Conservation (phyloP, 2,329 filamentous ascomycete genomes). For the Monosporascus sp. region DNA sequence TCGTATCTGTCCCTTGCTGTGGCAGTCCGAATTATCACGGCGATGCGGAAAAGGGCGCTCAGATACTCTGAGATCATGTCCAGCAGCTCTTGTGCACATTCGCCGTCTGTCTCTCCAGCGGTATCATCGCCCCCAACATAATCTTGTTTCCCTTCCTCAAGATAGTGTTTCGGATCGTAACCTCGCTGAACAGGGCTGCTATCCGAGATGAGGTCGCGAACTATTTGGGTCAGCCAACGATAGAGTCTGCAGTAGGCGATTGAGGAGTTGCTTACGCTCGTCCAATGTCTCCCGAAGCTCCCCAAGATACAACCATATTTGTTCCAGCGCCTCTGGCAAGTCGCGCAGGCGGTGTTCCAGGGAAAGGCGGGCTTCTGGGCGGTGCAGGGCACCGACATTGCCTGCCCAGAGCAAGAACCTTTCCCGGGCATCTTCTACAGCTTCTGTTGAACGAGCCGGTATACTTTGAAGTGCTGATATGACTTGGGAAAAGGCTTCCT, state of each 20-base stretch:
- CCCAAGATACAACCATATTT: constrained; percentile 2
- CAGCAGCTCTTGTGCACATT: too few relatives aligned
- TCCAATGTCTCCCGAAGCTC: constrained; percentile 6
- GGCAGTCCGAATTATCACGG: constrained; percentile 7
- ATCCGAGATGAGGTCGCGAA: too few relatives aligned
- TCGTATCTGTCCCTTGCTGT: constrained; percentile 7
- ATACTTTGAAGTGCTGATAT: too few relatives aligned
- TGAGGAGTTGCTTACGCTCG: constrained; percentile 4
- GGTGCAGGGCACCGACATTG: constrained; percentile 4
- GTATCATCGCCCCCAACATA: too few relatives aligned
- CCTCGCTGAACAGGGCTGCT: too few relatives aligned
- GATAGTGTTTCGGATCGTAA: too few relatives aligned
- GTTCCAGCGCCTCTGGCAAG: constrained; percentile 1
- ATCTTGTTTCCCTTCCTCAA: too few relatives aligned
- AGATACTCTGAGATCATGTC: too few relatives aligned
- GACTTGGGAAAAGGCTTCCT: too few relatives aligned
- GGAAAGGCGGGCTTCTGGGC: constrained; percentile 1
- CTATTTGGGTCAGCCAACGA: too few relatives aligned
- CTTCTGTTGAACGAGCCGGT: not conserved
- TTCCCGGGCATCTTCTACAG: constrained; percentile 3
- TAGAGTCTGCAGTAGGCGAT: too few relatives aligned
- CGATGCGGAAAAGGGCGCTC: constrained; percentile 7
- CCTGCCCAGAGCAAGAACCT: constrained; percentile 10
- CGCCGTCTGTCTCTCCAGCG: too few relatives aligned
- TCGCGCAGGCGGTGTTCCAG: constrained; percentile 5